Evolutionary conservation across 2,329 filamentous ascomycete genomes (phyloP).

Genomic region (Escovopsis sp.): DNA sequence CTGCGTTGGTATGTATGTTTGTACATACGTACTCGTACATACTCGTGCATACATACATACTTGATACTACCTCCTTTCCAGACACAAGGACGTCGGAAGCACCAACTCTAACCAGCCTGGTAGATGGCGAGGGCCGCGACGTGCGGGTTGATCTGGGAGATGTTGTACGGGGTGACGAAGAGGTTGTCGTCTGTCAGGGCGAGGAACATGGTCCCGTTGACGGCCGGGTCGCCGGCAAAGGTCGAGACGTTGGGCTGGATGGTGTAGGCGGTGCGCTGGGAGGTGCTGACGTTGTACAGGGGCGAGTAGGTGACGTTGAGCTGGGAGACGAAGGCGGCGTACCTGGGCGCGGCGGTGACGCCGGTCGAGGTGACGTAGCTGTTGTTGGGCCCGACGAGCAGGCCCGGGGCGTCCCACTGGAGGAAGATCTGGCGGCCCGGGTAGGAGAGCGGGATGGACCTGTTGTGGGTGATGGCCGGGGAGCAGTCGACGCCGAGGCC

Average conservation of each 20-base stretch:
- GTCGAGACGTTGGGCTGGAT: conserved; percentile 58
- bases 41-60: too few relatives aligned
- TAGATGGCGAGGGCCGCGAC: conserved; percentile 63
- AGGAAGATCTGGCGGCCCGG: conserved; percentile 59
- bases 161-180: conserved; percentile 61
- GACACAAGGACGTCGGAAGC: too few relatives aligned
- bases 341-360: conserved; percentile 46
- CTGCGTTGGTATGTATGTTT: too few relatives aligned
- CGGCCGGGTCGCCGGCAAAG: conserved; percentile 50
- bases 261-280: conserved; percentile 44
- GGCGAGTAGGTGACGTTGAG: conserved; percentile 59
- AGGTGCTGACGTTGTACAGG: conserved; percentile 33
- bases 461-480: conserved; percentile 53
- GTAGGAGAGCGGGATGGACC: conserved; percentile 56
- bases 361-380: conserved; percentile 55
- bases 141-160: conserved; percentile 60
- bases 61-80: too few relatives aligned
- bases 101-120: conserved; percentile 60
- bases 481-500: conserved; percentile 40
- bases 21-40: too few relatives aligned
- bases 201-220: conserved; percentile 70
- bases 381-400: conserved; percentile 63
- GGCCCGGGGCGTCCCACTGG: conserved; percentile 56
- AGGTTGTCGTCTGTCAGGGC: conserved; percentile 56
- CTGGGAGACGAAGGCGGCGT: conserved; percentile 64